These are phyloP conservation scores for Desmodesmus armatus DNA, from an alignment of 139 green algal species.

Conservation along the genomic window DNA sequence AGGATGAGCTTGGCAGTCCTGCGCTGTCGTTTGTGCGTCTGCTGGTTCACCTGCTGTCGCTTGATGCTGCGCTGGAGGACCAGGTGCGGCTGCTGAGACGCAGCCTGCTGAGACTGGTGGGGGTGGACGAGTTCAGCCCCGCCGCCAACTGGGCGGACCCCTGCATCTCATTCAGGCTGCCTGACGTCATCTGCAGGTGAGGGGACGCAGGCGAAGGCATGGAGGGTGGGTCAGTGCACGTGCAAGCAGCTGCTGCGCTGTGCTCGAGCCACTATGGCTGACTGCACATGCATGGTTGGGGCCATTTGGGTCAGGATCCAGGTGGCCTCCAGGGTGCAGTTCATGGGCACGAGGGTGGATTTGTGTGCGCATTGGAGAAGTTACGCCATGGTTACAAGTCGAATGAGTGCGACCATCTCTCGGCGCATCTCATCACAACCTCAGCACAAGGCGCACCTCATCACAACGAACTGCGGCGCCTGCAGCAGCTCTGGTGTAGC, in stretches of 20 bases:
- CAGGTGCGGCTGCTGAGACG: constrained; percentile 77
- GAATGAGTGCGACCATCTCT: too few relatives aligned
- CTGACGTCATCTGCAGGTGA: constrained; percentile 86
- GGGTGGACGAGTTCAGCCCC: constrained; percentile 85
- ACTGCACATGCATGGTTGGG: too few relatives aligned
- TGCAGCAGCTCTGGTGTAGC: too few relatives aligned
- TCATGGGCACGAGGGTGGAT: too few relatives aligned
- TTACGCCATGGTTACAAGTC: too few relatives aligned
- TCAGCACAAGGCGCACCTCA: too few relatives aligned
- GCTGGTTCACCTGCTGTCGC: constrained; percentile 77
- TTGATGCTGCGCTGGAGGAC: constrained; percentile 75
- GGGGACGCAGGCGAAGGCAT: neutral
- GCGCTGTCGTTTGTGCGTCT: constrained; percentile 88
- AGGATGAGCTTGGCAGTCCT: constrained; percentile 81
- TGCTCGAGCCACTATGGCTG: too few relatives aligned
- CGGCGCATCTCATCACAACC: too few relatives aligned
- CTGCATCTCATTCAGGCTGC: constrained; percentile 86
- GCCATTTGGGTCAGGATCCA: too few relatives aligned
- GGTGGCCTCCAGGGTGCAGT: too few relatives aligned
- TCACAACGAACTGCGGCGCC: too few relatives aligned
- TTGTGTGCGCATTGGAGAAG: too few relatives aligned
- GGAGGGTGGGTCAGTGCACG: neutral
- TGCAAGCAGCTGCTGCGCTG: neutral
- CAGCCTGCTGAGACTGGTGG: constrained; percentile 86
- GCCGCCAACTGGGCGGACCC: constrained; percentile 85